A percentile compares a stretch with the other conserved stretches of the same genome.
Evolutionary conservation across 257 asterid genomes (phyloP).

Genomic region (Solanum dulcamara): DNA sequence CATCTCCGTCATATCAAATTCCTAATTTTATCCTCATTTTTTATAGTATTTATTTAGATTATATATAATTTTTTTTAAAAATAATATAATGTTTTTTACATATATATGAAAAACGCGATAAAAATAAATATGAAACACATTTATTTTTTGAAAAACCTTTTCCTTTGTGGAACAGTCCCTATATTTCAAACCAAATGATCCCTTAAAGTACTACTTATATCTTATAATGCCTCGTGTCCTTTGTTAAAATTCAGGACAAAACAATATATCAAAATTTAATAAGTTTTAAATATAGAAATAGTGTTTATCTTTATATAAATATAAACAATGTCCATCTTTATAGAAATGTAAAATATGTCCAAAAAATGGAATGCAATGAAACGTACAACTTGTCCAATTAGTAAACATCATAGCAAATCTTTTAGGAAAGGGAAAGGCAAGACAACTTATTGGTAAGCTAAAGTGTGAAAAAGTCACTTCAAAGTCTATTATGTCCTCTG

Average conservation of each 20-base stretch:
- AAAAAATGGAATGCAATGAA: not conserved
- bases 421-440: not conserved
- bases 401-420: not conserved
- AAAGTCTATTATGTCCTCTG: not conserved
- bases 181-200: not conserved
- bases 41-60: not conserved
- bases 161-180: not conserved
- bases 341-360: not conserved
- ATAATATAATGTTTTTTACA: not conserved
- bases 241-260: not conserved
- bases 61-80: not conserved
- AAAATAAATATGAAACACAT: not conserved
- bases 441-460: not conserved
- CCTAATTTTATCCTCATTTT: rapidly evolving
- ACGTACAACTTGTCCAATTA: not conserved
- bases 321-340: not conserved
- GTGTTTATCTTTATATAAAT: not conserved
- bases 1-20: not conserved
- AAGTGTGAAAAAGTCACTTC: not conserved
- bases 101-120: not conserved
- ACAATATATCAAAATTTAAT: not conserved
- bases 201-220: not conserved
- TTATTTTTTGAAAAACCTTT: not conserved
- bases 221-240: not conserved
- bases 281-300: not conserved